Evolutionary conservation across 2,329 filamentous ascomycete species (phyloP).

Genomic region (Biscogniauxia marginata): DNA sequence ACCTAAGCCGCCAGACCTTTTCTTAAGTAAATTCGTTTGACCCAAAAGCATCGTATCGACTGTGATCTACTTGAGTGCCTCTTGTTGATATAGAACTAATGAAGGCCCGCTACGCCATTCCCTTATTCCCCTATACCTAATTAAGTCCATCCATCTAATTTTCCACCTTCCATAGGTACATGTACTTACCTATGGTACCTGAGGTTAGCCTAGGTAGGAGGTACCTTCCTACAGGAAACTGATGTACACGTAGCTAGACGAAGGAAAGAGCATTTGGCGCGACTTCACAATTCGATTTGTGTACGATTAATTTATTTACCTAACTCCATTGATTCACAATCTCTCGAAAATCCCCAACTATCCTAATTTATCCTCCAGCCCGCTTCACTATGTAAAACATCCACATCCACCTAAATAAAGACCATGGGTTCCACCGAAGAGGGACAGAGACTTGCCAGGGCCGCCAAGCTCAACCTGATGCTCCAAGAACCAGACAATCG

Average conservation of each 20-base stretch:
- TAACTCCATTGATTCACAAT: no score
- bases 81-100: no score
- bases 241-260: no score
- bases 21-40: constrained; percentile 29
- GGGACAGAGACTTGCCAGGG: constrained; percentile 4
- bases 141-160: no score
- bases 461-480: constrained; percentile 10
- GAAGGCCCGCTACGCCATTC: no score
- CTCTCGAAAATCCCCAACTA: no score
- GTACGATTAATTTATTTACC: not conserved
- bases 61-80: no score
- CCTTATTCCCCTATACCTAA: no score
- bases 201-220: no score
- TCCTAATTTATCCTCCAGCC: not conserved
- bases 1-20: constrained; percentile 32
- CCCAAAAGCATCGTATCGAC: not conserved
- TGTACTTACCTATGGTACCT: no score
- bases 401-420: not conserved
- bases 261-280: not conserved
- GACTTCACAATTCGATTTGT: not conserved
- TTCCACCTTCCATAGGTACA: no score
- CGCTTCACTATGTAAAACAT: not conserved
- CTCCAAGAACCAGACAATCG: constrained; percentile 16
- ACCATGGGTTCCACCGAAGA: constrained; percentile 16
- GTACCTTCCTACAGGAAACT: no score